Conservation (phyloP, 441 rosid species). For the Syzygium syzygioides region DNA sequence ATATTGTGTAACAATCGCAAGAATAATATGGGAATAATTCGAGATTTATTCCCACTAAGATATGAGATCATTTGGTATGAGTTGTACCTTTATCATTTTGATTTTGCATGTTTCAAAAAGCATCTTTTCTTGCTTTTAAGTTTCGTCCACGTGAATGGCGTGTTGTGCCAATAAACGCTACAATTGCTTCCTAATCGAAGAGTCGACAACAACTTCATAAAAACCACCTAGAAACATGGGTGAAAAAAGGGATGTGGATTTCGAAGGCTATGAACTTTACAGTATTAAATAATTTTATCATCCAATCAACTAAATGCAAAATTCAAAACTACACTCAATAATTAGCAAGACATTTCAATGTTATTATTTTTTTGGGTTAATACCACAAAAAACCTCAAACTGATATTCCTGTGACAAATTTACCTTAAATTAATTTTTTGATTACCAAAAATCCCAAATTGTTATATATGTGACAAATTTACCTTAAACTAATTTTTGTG, state of each 20-base stretch:
- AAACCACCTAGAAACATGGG: neutral
- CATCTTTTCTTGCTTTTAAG: neutral
- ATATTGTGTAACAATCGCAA: neutral
- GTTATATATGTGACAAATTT: no score
- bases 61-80: neutral
- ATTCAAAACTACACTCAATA: neutral
- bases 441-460: no score
- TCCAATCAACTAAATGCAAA: neutral
- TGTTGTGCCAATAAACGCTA: neutral
- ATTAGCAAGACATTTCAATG: neutral
- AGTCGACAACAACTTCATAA: neutral
- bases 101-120: neutral
- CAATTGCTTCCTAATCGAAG: neutral
- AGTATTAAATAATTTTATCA: neutral
- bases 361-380: no score
- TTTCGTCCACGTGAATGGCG: neutral
- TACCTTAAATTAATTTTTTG: no score
- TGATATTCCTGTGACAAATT: no score
- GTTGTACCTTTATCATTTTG: neutral
- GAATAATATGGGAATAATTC: neutral
- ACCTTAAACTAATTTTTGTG: no score
- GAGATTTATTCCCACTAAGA: neutral
- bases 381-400: no score
- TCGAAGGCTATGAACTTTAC: neutral
- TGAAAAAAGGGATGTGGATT: neutral